These are phyloP conservation scores for Yamadazyma oceani DNA, from an alignment of 1,139 yeast genomes.

Conservation along the genomic window DNA sequence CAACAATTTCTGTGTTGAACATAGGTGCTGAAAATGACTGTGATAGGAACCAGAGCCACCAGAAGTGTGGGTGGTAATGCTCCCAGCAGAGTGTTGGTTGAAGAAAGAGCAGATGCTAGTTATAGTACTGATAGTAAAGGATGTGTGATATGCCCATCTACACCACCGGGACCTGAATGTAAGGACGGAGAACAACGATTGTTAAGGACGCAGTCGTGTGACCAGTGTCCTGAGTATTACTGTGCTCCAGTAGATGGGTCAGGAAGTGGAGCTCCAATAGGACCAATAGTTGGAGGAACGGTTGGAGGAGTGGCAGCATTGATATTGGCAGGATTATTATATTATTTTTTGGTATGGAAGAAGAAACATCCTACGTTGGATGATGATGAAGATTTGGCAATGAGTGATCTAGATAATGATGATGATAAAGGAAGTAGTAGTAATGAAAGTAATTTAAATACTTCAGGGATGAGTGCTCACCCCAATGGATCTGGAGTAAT, in stretches of 20 bases:
- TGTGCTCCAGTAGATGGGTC: conserved; percentile 37
- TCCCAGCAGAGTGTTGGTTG: not conserved
- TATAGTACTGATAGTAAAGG: conserved; percentile 16
- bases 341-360: conserved; percentile 33
- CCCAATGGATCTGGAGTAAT: conserved; percentile 4
- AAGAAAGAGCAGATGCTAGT: conserved; percentile 3
- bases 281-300: conserved; percentile 68
- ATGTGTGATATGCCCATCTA: conserved; percentile 53
- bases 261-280: conserved; percentile 29
- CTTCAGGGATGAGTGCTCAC: not conserved
- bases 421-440: conserved; percentile 20
- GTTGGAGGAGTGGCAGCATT: conserved; percentile 49
- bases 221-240: conserved; percentile 53
- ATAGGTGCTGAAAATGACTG: not conserved
- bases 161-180: conserved; percentile 54
- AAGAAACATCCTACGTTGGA: conserved; percentile 26
- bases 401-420: conserved; percentile 22
- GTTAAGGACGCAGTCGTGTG: conserved; percentile 54
- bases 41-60: not conserved
- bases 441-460: conserved; percentile 12
- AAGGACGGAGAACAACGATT: conserved; percentile 51
- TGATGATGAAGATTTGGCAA: conserved; percentile 26
- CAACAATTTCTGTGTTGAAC: too few relatives aligned
- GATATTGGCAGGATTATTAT: conserved; percentile 32
- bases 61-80: not conserved